phyloP scores from a whole-genome alignment of 441 rosid genomes.

The Iberis amara region DNA sequence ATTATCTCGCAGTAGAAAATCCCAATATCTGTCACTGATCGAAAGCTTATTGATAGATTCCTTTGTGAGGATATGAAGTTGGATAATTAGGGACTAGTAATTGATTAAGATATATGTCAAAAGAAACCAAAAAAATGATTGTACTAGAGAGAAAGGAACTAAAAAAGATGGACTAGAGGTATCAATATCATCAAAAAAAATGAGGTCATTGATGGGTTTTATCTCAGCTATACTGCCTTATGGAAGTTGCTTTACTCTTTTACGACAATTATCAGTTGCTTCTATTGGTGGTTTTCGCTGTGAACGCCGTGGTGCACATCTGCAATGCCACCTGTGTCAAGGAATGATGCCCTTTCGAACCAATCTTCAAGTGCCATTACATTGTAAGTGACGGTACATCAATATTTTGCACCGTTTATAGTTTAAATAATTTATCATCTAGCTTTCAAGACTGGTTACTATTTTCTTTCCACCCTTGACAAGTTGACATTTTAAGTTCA shows the following conservation, averaged over 20 bases:
- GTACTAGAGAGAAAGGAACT: neutral
- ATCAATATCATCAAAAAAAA: too few species aligned
- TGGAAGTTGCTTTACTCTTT: constrained; percentile 4
- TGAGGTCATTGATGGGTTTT: neutral
- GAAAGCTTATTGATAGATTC: neutral
- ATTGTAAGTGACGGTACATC: constrained; percentile 49
- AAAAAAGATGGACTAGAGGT: neutral
- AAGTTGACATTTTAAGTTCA: constrained; percentile 11
- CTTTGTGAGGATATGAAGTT: neutral
- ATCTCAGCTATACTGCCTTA: constrained; percentile 1
- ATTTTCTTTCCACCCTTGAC: neutral
- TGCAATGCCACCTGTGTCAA: constrained; percentile 76
- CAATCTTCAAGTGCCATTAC: constrained; percentile 58
- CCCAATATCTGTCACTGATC: neutral
- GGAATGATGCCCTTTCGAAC: constrained; percentile 82
- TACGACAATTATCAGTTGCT: constrained; percentile 37
- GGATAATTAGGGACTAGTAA: neutral
- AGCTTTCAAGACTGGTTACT: constrained; percentile 7
- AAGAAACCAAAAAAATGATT: constrained; percentile 3
- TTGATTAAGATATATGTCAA: neutral
- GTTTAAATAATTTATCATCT: constrained; percentile 6
- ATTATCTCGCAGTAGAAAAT: neutral
- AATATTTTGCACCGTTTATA: constrained; percentile 6
- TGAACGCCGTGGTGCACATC: constrained; percentile 52
- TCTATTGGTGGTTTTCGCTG: constrained; percentile 56